Evolutionary conservation across 768 basidiomycete species (phyloP).

Genomic region (Goffeauzyma gilvescens): DNA sequence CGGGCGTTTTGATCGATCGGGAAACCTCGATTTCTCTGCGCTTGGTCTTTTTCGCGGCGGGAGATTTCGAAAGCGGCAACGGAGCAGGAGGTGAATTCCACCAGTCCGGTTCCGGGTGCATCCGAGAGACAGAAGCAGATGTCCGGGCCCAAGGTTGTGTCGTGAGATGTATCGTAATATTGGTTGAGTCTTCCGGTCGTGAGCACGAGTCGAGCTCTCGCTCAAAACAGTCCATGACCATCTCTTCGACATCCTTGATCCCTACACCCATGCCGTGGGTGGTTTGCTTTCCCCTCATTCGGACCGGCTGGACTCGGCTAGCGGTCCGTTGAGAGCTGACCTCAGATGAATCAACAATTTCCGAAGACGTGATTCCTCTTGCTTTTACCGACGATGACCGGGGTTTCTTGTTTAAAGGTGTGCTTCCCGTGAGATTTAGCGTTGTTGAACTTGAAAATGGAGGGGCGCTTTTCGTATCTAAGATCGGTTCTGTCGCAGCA

Average conservation of each 20-base stretch:
- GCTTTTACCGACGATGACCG: constrained; percentile 1
- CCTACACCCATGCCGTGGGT: not conserved
- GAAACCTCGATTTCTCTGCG: not conserved
- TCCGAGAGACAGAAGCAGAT: not conserved
- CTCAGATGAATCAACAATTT: not conserved
- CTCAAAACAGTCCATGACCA: constrained; percentile 7
- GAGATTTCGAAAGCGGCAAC: not conserved
- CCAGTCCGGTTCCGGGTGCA: not conserved
- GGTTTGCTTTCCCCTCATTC: not conserved
- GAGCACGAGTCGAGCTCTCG: not conserved
- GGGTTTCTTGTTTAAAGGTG: not conserved
- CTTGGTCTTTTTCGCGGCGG: not conserved
- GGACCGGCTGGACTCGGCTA: constrained; percentile 4
- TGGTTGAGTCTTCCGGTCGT: not conserved
- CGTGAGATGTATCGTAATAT: not conserved
- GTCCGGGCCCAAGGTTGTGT: not conserved
- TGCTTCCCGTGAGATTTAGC: no score
- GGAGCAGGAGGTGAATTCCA: not conserved
- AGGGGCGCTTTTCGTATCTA: not conserved
- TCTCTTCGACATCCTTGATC: constrained; percentile 5
- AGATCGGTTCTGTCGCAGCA: not conserved
- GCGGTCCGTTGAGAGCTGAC: not conserved
- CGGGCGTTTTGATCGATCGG: not conserved
- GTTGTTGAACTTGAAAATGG: no score
- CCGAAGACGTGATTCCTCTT: not conserved